phyloP scores from a whole-genome alignment of 768 basidiomycete genomes.

The Inosperma sp. region DNA sequence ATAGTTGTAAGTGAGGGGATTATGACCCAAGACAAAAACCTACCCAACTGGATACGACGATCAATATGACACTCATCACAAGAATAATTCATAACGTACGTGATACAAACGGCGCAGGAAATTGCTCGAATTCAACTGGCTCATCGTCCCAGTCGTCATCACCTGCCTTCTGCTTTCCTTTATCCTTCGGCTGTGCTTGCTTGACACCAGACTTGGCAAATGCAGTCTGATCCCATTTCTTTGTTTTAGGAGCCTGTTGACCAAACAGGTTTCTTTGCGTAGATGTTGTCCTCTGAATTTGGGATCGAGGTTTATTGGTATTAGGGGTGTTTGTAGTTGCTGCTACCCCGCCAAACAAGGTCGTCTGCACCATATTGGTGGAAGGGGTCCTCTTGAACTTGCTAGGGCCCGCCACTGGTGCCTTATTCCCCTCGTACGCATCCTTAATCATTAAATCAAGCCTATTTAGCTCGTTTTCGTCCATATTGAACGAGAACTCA shows the following conservation, averaged over 20 bases:
- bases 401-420: constrained; percentile 42
- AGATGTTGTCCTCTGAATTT: constrained; percentile 42
- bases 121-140: constrained; percentile 70
- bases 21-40: too few relatives aligned
- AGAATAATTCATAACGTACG: constrained; percentile 40
- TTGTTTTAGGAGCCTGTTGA: constrained; percentile 59
- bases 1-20: too few relatives aligned
- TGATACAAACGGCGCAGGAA: constrained; percentile 72
- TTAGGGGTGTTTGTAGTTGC: constrained; percentile 33
- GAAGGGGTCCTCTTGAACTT: constrained; percentile 28
- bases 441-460: constrained; percentile 52
- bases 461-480: constrained; percentile 49
- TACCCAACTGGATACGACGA: constrained; percentile 44
- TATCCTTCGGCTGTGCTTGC: constrained; percentile 53
- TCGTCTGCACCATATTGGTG: constrained; percentile 52
- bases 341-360: constrained; percentile 59
- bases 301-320: constrained; percentile 31
- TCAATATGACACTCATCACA: background rate
- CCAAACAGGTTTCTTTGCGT: constrained; percentile 43
- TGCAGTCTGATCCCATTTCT: constrained; percentile 87
- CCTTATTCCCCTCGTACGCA: constrained; percentile 37
- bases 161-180: constrained; percentile 39
- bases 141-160: constrained; percentile 59
- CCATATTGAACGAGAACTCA: constrained; percentile 54
- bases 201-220: constrained; percentile 79